A percentile compares a stretch with the other conserved stretches of the same genome.
Evolutionary conservation across 1,139 yeast genomes (phyloP).

Genomic region (Schizosaccharomyces versatilis): DNA sequence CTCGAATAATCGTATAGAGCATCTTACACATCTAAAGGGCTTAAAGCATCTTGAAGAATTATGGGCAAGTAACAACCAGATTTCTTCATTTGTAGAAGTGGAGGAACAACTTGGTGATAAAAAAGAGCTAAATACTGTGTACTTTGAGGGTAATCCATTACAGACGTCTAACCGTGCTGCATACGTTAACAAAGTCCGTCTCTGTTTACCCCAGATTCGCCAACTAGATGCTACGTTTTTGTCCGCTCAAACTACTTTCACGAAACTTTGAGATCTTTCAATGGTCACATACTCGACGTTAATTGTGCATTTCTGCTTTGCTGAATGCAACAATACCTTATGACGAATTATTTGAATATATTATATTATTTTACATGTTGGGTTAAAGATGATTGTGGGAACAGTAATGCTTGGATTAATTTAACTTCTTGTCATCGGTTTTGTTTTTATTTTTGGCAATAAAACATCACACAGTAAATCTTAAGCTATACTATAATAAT

Average conservation of each 20-base stretch:
- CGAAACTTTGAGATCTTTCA: too few species aligned
- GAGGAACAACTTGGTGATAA: slow-evolving; percentile 41
- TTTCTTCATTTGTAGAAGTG: slow-evolving; percentile 48
- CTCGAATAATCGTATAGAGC: slow-evolving; percentile 45
- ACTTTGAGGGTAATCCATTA: slow-evolving; percentile 85
- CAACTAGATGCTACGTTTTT: slow-evolving; percentile 28
- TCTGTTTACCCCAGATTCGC: slow-evolving; percentile 47
- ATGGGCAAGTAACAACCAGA: slow-evolving; percentile 71
- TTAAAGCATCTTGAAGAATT: slow-evolving; percentile 56
- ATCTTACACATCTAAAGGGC: slow-evolving; percentile 44
- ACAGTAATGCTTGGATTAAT: too few species aligned
- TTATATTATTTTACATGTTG: too few species aligned
- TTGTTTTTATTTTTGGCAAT: too few species aligned
- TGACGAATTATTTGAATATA: too few species aligned
- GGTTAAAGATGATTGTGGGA: too few species aligned
- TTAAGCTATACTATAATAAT: too few species aligned
- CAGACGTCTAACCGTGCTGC: slow-evolving; percentile 53
- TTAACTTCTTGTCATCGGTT: too few species aligned
- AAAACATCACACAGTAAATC: too few species aligned
- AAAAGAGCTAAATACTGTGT: slow-evolving; percentile 60
- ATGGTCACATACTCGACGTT: too few species aligned
- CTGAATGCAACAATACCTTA: too few species aligned
- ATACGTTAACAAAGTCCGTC: slow-evolving; percentile 59
- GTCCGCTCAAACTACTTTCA: neutral
- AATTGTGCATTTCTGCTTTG: too few species aligned